phyloP scores from a whole-genome alignment of 768 basidiomycete species.

The Agrocybe chaxingu region DNA sequence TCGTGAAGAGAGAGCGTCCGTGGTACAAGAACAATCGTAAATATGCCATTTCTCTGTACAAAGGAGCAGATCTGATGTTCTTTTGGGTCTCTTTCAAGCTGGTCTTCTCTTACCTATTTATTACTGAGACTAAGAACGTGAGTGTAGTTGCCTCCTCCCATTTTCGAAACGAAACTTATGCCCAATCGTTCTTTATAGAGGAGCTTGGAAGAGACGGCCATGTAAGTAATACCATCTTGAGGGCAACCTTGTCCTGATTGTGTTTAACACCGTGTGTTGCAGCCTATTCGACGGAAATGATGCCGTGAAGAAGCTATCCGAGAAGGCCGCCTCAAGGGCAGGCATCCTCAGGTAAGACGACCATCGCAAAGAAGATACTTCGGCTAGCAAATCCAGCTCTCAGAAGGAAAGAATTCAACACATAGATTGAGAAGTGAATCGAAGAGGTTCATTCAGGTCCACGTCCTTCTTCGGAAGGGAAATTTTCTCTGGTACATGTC shows the following conservation, averaged over 20 bases:
- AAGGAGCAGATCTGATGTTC: not conserved
- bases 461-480: too few species aligned
- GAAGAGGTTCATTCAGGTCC: too few species aligned
- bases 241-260: not conserved
- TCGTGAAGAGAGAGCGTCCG: too few species aligned
- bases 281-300: constrained; percentile 58
- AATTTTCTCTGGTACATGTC: not conserved
- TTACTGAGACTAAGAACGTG: constrained; percentile 51
- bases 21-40: too few species aligned
- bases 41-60: too few species aligned
- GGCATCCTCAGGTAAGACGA: too few species aligned
- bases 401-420: too few species aligned
- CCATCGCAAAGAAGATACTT: too few species aligned
- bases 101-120: constrained; percentile 45
- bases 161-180: not conserved
- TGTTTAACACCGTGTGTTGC: not conserved
- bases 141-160: constrained; percentile 1
- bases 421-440: too few species aligned
- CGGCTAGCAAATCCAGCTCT: too few species aligned
- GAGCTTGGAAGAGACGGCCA: constrained; percentile 62
- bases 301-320: not conserved
- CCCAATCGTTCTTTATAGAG: constrained; percentile 23
- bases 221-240: constrained; percentile 17
- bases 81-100: constrained; percentile 52
- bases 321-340: not conserved